Evolutionary conservation across 345 rosid genomes (phyloP).

Genomic region (Durio zibethinus): DNA sequence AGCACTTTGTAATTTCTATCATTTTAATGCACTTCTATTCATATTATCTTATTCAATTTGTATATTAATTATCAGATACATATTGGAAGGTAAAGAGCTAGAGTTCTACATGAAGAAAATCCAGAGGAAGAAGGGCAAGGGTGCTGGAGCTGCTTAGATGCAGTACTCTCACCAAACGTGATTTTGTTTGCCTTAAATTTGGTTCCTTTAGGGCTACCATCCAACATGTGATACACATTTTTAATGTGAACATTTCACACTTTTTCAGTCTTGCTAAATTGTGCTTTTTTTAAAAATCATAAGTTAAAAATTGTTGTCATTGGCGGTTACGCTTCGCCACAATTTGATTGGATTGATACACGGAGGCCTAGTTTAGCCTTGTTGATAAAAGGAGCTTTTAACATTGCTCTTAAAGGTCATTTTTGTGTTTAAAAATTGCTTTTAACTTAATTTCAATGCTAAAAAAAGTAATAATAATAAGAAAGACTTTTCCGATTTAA

Average conservation of each 20-base stretch:
- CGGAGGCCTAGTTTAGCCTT: too few species aligned
- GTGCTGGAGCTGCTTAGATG: conserved; percentile 31
- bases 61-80: conserved; percentile 15
- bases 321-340: too few species aligned
- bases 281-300: too few species aligned
- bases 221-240: background rate
- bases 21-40: background rate
- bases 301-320: background rate
- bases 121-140: conserved; percentile 41
- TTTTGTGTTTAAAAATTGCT: too few species aligned
- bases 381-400: too few species aligned
- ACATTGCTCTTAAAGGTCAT: too few species aligned
- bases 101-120: conserved; percentile 36
- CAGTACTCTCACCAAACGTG: background rate
- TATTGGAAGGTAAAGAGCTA: conserved; percentile 38
- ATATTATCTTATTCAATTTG: background rate
- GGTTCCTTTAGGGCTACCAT: background rate
- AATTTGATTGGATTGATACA: too few species aligned
- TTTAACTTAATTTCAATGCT: too few species aligned
- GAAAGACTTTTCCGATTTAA: too few species aligned
- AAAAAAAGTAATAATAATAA: too few species aligned
- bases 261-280: too few species aligned
- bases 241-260: background rate
- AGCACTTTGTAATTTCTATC: background rate
- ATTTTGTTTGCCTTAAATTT: conserved; percentile 2